Base-by-base conservation (phyloP, 2,329 filamentous ascomycete species). In the Botrytis squamosa region DNA sequence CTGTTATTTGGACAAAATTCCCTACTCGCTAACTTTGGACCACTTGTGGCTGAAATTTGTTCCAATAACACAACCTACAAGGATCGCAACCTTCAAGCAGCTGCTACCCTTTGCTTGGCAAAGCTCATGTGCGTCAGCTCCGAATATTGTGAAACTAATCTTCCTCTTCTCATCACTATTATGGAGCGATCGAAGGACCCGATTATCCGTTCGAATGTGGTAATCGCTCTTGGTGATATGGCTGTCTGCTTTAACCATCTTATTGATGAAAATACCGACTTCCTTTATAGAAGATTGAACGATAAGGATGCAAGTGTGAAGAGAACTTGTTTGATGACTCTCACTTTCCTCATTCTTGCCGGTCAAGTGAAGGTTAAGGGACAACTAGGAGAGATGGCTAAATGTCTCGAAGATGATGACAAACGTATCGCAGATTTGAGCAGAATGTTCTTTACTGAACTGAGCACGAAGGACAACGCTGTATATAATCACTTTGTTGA, bases 401-500 rank as follows among this genome's bases (percentile, higher is more conserved):
- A 99, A 85, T 99, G 96, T 78, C 88, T 99, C 44, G 96, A 99
- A 83, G 96, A 99, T 80, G 90, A 91, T n/a, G 97, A 99, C 81
- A 94, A 95, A 83, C 90, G 93, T 75, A 97, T 98, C 76, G 93
- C 95, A 0, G 96, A 99, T 81, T 88, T 99, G 80, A 93, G 94
- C 22, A 88, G 94, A 74, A 98, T 98, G 95, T 99, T 99, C 89
- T 99, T 99, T 83, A 95, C 94, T 0, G 96, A 99, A 83, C 88
- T 99, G 72, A 94, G 95, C 75, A 97, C 94, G 78, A 99, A 99
- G 85, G 96, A 99, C 82, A 99, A 99, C 81, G 96, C 96, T 3
- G 94, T 99, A 3, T 99, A 99, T 83, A 99, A 99, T 82, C 95
- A 99, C 84, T 99, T 99, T 83, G 94, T 99, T 42, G 96, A 99